Evolutionary conservation across 495 filamentous ascomycete species (phyloP).

Genomic region (Letharia lupina): DNA sequence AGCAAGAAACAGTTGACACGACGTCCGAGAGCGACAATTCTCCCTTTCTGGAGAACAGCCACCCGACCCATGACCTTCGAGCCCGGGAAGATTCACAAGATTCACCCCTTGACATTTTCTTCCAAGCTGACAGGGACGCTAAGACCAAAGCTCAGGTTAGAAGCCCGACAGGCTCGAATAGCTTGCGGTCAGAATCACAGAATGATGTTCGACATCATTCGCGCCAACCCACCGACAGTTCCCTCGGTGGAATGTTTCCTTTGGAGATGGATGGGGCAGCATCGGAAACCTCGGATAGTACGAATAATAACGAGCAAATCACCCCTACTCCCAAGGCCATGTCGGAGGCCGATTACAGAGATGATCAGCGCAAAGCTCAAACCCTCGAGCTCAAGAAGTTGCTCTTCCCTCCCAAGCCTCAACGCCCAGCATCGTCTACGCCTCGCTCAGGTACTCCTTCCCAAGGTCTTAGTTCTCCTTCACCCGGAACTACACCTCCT

Average conservation of each 20-base stretch:
- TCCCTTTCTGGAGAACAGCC: constrained; percentile 27
- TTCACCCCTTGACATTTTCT: constrained; percentile 80
- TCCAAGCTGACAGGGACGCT: constrained; percentile 74
- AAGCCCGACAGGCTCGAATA: constrained; percentile 22
- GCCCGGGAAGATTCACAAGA: constrained; percentile 62
- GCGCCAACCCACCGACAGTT: constrained; percentile 31
- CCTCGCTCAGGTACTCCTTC: constrained; percentile 36
- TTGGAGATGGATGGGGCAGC: constrained; percentile 54
- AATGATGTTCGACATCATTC: constrained; percentile 27
- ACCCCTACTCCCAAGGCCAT: constrained; percentile 26
- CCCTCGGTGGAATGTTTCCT: constrained; percentile 50
- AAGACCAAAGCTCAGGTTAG: constrained; percentile 43
- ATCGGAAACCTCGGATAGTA: constrained; percentile 44
- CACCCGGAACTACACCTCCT: background rate
- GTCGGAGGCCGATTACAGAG: constrained; percentile 25
- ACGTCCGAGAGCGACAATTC: constrained; percentile 27
- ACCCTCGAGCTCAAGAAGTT: constrained; percentile 42
- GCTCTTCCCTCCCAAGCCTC: constrained; percentile 33
- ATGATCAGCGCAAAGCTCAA: constrained; percentile 38
- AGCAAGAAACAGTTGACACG: constrained; percentile 28
- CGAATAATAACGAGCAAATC: constrained; percentile 45
- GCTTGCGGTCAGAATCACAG: constrained; percentile 28
- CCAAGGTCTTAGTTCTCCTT: constrained; percentile 20
- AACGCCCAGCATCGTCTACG: constrained; percentile 30
- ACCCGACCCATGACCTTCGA: constrained; percentile 23